Base-by-base conservation (phyloP, 2,329 filamentous ascomycete species). In the Aspergillus viridinutans region DNA sequence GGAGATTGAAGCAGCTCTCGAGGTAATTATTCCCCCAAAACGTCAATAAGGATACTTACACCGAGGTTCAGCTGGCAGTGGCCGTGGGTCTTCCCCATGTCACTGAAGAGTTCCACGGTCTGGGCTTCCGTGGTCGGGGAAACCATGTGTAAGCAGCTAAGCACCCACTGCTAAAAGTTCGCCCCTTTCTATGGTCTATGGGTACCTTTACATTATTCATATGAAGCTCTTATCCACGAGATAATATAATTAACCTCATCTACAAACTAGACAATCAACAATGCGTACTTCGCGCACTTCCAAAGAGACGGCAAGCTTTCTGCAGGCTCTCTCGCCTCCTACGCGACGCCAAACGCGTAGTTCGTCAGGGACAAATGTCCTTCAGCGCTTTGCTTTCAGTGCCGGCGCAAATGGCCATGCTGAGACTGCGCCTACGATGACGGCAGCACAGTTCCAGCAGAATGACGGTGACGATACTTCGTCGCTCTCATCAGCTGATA, bases 261-360 rank as follows among this genome's bases (percentile, higher is more conserved):
- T 40, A 47, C 40, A 23, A 26, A 26, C 20, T 29, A 45, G 32
- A 35, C 32, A 35, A 35, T 35, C 40, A 14, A 49, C 26, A 12
- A 86, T 86, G 84, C 78, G 81, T 45, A 82, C 83, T 4, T 86
- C 85, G 8, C 77, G 80, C 45, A 72, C 85, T 53, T 85, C 84
- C 8, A 79, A 79, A 64, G 84, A 87, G 28, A 83, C 85, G 0
- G 74, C 83, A 4, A 83, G 80, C 59, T 70, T 85, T n/a, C 74
- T 85, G 50, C 77, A 81, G 61, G 70, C 75, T 5, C 64, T 79
- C n/a, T 75, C 79, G 20, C 65, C 72, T 38, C 67, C 67, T 62
- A 45, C 65, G 62, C 77, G 56, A 80, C 84, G 62, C 73, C 70
- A 67, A 54, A 74, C 73, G 35, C 72, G 70, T 75, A 81, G 52